Evolutionary conservation across 2,329 filamentous ascomycete genomes (phyloP).

Genomic region (Phaeosphaeriaceae sp.): DNA sequence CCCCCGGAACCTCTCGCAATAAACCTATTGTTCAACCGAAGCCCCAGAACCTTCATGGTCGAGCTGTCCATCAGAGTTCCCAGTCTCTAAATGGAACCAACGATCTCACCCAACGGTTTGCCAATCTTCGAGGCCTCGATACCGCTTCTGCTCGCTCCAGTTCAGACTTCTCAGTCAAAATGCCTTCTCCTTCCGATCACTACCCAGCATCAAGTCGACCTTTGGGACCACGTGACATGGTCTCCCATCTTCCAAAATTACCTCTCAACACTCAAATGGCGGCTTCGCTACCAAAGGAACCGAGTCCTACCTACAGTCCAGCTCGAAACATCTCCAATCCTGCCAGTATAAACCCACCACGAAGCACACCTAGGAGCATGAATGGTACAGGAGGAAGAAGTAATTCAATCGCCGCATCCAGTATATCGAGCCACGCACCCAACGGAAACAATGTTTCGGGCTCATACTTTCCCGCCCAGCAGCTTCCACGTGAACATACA

Average conservation of each 20-base stretch:
- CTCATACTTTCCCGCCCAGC: slow-evolving; percentile 52
- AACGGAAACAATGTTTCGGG: slow-evolving; percentile 42
- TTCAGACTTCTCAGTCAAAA: slow-evolving; percentile 45
- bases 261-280: slow-evolving; percentile 60
- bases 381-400: slow-evolving; percentile 62
- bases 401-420: slow-evolving; percentile 58
- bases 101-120: slow-evolving; percentile 48
- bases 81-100: slow-evolving; percentile 29
- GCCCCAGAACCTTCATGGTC: slow-evolving; percentile 69
- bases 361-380: slow-evolving; percentile 68
- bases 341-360: slow-evolving; percentile 68
- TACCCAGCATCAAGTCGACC: slow-evolving; percentile 37
- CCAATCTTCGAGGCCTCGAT: slow-evolving; percentile 41
- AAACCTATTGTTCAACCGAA: slow-evolving; percentile 66
- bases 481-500: slow-evolving; percentile 17
- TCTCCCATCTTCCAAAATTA: slow-evolving; percentile 54
- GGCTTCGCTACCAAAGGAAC: slow-evolving; percentile 69
- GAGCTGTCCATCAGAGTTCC: slow-evolving; percentile 55
- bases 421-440: slow-evolving; percentile 45
- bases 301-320: slow-evolving; percentile 80
- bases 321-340: slow-evolving; percentile 72
- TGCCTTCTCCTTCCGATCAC: slow-evolving; percentile 52
- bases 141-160: slow-evolving; percentile 29
- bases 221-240: slow-evolving; percentile 62
- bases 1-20: slow-evolving; percentile 28